phyloP scores from a whole-genome alignment of 768 basidiomycete species.

The Cubamyces sp. region DNA sequence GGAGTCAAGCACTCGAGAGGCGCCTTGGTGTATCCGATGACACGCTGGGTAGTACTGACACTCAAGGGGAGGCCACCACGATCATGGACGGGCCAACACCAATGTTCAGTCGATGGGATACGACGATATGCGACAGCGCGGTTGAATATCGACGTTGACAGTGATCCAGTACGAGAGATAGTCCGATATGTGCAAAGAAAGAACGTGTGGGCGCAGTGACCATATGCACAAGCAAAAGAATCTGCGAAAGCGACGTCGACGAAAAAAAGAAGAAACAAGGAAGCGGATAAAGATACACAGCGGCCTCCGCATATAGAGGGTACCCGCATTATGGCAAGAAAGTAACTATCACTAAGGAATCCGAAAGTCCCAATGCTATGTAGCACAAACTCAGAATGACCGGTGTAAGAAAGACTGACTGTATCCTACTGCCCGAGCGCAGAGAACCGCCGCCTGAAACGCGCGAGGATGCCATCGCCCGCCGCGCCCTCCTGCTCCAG shows the following conservation, averaged over 20 bases:
- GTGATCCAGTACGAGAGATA: background rate
- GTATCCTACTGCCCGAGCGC: background rate
- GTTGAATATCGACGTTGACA: too few relatives aligned
- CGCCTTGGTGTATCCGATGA: too few relatives aligned
- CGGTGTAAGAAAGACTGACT: too few relatives aligned
- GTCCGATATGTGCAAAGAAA: conserved; percentile 8
- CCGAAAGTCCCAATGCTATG: too few relatives aligned
- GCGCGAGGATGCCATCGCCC: conserved; percentile 8
- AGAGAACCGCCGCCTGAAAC: conserved; percentile 15
- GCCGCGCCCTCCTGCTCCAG: background rate
- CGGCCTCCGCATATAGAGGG: background rate
- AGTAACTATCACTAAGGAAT: too few relatives aligned
- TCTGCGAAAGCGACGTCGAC: background rate
- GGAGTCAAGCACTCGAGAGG: too few relatives aligned
- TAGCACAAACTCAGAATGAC: too few relatives aligned
- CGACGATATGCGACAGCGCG: background rate
- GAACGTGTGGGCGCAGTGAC: background rate
- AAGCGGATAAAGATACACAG: background rate
- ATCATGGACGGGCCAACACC: too few relatives aligned
- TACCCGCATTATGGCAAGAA: background rate
- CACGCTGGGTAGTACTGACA: too few relatives aligned
- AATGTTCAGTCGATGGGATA: too few relatives aligned
- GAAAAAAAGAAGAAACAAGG: background rate
- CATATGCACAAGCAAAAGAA: background rate
- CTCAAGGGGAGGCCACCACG: too few relatives aligned